Conservation (phyloP, 2,329 filamentous ascomycete genomes). For the Coniochaeta pulveracea region DNA sequence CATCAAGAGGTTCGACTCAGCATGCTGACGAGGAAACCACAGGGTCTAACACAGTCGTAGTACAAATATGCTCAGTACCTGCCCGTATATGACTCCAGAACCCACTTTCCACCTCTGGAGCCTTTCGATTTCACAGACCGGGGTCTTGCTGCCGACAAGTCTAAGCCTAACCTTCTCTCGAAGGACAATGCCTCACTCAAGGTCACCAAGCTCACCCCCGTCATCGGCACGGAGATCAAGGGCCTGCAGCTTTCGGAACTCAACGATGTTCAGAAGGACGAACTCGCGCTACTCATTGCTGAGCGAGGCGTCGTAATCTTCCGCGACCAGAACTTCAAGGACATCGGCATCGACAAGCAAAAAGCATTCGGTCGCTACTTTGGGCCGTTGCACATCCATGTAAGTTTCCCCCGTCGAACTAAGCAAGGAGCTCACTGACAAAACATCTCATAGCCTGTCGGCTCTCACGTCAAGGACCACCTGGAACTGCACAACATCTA, state of each 20-base stretch:
- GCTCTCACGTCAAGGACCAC: conserved; percentile 28
- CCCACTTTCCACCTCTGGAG: conserved; percentile 16
- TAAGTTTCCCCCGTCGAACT: conserved; percentile 12
- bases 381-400: conserved; percentile 26
- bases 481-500: conserved; percentile 35
- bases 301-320: conserved; percentile 27
- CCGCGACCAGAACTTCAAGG: conserved; percentile 23
- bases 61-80: conserved; percentile 21
- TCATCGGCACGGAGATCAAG: conserved; percentile 28
- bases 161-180: conserved; percentile 17
- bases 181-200: conserved; percentile 9
- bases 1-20: conserved; percentile 10
- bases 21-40: not conserved
- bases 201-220: conserved; percentile 17
- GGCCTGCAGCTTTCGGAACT: conserved; percentile 26
- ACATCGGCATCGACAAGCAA: conserved; percentile 23
- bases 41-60: conserved; percentile 7
- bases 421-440: too few species aligned
- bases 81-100: conserved; percentile 21
- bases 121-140: conserved; percentile 20
- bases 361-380: conserved; percentile 26
- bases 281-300: conserved; percentile 28
- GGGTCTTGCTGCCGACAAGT: conserved; percentile 18
- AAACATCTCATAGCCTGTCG: conserved; percentile 22
- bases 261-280: conserved; percentile 25